A percentile compares a stretch with the other conserved stretches of the same genome.
These are phyloP conservation scores for Vinca major DNA, from an alignment of 305 asterid species.

Conservation along the genomic window DNA sequence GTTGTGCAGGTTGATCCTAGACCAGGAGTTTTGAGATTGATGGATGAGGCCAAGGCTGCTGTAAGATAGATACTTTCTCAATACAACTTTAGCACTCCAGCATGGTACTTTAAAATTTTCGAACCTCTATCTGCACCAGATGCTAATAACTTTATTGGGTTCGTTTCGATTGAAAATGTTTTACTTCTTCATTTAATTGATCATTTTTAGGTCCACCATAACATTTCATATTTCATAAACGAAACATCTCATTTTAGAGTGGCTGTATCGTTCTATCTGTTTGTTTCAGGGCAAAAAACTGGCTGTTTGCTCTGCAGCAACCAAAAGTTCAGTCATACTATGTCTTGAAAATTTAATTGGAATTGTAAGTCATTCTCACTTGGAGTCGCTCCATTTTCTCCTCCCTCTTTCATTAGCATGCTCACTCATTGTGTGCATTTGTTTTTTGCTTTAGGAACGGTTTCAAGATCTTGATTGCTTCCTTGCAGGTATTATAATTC, in stretches of 20 bases:
- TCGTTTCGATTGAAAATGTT: neutral
- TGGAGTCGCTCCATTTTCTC: neutral
- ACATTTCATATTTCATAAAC: neutral
- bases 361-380: constrained; percentile 34
- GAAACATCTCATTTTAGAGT: neutral
- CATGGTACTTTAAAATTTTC: constrained; percentile 10
- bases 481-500: constrained; percentile 60
- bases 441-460: constrained; percentile 50
- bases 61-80: constrained; percentile 42
- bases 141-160: neutral
- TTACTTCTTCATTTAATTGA: neutral
- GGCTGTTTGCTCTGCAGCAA: constrained; percentile 96
- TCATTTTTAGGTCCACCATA: neutral
- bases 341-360: constrained; percentile 89
- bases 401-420: neutral
- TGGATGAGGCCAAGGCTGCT: constrained; percentile 91
- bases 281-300: constrained; percentile 62
- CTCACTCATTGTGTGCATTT: constrained; percentile 2
- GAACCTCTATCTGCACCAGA: constrained; percentile 8
- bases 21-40: constrained; percentile 91
- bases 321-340: constrained; percentile 84
- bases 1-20: constrained; percentile 75
- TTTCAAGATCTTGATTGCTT: constrained; percentile 91
- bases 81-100: constrained; percentile 8
- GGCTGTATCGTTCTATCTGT: constrained; percentile 9